phyloP scores from a whole-genome alignment of 2,329 filamentous ascomycete species.

The Chrysoporthe cubensis region DNA sequence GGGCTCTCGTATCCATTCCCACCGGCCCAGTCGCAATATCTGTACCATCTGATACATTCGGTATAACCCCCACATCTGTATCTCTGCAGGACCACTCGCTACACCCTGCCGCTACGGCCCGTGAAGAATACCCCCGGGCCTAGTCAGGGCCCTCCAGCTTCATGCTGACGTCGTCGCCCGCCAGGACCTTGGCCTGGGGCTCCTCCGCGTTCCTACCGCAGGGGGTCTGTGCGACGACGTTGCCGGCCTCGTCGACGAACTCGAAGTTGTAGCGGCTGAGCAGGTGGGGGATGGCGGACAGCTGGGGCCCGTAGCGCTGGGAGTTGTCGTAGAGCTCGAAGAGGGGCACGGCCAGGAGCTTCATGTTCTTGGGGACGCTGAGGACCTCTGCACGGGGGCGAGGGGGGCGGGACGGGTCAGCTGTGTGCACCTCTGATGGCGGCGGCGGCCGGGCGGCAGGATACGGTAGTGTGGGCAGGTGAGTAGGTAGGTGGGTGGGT shows the following conservation, averaged over 20 bases:
- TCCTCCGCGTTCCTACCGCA: constrained; percentile 67
- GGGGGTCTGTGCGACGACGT: constrained; percentile 83
- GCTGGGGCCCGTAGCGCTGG: constrained; percentile 88
- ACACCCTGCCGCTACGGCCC: not conserved
- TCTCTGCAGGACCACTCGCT: not conserved
- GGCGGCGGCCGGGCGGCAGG: not conserved
- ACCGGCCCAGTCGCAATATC: not conserved
- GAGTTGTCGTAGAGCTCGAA: constrained; percentile 99
- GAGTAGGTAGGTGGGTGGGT: not conserved
- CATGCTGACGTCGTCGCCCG: constrained; percentile 66
- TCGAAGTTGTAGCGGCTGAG: constrained; percentile 97
- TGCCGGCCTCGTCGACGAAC: constrained; percentile 90
- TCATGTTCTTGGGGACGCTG: constrained; percentile 99
- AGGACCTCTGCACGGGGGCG: constrained; percentile 70
- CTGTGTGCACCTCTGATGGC: not conserved
- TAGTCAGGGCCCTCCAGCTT: constrained; percentile 47
- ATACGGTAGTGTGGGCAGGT: not conserved
- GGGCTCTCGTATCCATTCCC: not conserved
- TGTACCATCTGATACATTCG: not conserved
- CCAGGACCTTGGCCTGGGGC: constrained; percentile 68
- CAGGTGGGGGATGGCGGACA: constrained; percentile 94
- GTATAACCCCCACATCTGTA: not conserved
- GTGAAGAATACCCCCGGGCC: not conserved
- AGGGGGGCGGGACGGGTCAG: not conserved
- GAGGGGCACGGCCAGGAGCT: constrained; percentile 91